These are phyloP conservation scores for Polyporus tsugae DNA, from an alignment of 1,284 basidiomycete species.

Conservation along the genomic window DNA sequence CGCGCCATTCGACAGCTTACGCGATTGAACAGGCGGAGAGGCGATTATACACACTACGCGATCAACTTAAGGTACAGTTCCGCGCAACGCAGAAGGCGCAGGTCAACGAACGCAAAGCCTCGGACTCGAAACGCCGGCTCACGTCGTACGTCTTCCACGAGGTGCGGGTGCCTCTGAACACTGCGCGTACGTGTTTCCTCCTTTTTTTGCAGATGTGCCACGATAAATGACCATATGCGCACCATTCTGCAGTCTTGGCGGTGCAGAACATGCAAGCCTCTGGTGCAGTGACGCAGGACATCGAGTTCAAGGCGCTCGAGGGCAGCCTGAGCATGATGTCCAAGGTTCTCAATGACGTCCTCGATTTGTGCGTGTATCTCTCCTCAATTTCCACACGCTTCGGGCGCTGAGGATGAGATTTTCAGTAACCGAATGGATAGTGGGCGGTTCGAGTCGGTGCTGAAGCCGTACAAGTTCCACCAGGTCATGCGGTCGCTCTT, in stretches of 20 bases:
- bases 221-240: background rate
- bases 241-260: constrained; percentile 65
- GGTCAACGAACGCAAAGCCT: constrained; percentile 82
- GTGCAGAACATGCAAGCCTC: constrained; percentile 90
- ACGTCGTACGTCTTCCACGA: constrained; percentile 70
- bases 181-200: constrained; percentile 66
- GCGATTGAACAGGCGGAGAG: constrained; percentile 54
- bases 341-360: constrained; percentile 90
- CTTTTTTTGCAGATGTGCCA: background rate
- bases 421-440: constrained; percentile 75
- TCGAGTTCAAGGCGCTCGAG: constrained; percentile 84
- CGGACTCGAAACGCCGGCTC: constrained; percentile 82
- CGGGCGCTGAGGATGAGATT: constrained; percentile 9
- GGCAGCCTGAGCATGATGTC: constrained; percentile 91
- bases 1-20: background rate
- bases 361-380: constrained; percentile 71
- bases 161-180: constrained; percentile 92
- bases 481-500: constrained; percentile 84
- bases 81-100: constrained; percentile 86
- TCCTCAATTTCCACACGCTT: background rate
- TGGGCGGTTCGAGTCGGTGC: constrained; percentile 78
- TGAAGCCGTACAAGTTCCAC: constrained; percentile 85
- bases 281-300: constrained; percentile 69
- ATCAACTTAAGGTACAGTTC: constrained; percentile 81
- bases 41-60: constrained; percentile 66